Evolutionary conservation across 352 stramenopile species (phyloP).

Genomic region (Phytopythium kandeliae): DNA sequence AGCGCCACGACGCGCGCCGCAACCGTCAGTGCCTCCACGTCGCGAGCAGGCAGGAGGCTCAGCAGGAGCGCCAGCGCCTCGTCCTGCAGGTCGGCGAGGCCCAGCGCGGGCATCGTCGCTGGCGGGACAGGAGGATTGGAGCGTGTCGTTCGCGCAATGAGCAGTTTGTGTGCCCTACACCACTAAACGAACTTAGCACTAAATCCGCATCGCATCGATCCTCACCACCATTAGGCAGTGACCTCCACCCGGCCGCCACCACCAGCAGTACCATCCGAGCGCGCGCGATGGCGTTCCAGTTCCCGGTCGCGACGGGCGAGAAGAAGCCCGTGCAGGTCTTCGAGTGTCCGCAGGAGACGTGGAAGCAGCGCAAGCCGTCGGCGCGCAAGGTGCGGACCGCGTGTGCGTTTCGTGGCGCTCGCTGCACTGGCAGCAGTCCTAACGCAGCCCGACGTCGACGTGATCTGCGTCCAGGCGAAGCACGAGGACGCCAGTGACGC

Average conservation of each 20-base stretch:
- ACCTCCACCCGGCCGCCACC: too few species aligned
- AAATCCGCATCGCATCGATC: too few species aligned
- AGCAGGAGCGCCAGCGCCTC: constrained; percentile 48
- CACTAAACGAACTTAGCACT: too few species aligned
- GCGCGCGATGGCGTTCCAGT: constrained; percentile 45
- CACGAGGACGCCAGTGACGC: constrained; percentile 25
- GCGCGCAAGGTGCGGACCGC: constrained; percentile 14
- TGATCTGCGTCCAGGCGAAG: constrained; percentile 8
- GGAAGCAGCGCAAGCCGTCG: constrained; percentile 44
- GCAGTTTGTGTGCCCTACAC: too few species aligned
- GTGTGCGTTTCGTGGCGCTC: too few species aligned
- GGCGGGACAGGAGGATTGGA: too few species aligned
- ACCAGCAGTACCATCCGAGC: too few species aligned
- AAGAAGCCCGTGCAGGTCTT: constrained; percentile 79
- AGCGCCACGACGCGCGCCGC: constrained; percentile 34
- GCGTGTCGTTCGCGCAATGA: too few species aligned
- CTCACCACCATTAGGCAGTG: too few species aligned
- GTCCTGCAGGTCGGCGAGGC: constrained; percentile 32
- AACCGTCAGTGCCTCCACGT: constrained; percentile 54
- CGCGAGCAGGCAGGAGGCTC: constrained; percentile 28
- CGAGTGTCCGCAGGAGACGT: constrained; percentile 64
- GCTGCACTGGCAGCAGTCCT: too few species aligned
- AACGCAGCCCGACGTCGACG: too few species aligned
- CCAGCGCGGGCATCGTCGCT: background rate
- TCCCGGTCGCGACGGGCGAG: constrained; percentile 67